Base-by-base conservation (phyloP, 2,329 filamentous ascomycete species). In the Ophiocordyceps camponoti-saundersi region DNA sequence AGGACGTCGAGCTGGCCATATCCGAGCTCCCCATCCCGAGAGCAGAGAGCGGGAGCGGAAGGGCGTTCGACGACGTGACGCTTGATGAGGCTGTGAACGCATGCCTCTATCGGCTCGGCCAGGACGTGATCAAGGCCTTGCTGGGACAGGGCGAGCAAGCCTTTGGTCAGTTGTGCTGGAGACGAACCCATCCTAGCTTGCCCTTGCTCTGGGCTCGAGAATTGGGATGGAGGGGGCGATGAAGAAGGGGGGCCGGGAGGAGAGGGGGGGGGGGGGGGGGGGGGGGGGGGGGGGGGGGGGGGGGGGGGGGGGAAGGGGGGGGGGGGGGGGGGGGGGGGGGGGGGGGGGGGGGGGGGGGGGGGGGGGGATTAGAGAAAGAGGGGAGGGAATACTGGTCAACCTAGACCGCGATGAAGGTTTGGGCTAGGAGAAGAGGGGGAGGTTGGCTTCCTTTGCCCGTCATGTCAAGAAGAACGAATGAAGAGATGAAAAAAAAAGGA, bases 11-110 rank as follows among this genome's bases (percentile, higher is more conserved):
- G 42, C 36, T 50, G 32, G 3, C 23, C n/a, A 20, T 48, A 50
- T 13, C 47, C 45, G 26, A 50, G 43, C 20, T 47, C 41, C 5
- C 46, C 48, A 40, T 50, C 48, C 44, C 47, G 44, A 11, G 46
- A 46, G n/a, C 41, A 43, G 20, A 50, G 36, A n/a, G 48, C 47
- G 5, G 44, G 44, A 16, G 41, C 29, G 4, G 30, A 34, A 11
- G 47, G 44, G 22, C 26, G 42, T 10, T 46, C 23, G 36, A 40
- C 39, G 42, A 23, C 44, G 12, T 39, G n/a, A 26, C 40, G 29
- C 44, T 48, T 48, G 44, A 48, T 32, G 22, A 48, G 32, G 13
- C 39, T 40, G n/a, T 48, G 47, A 6, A 48, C 44, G 29, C 47
- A 48, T 3, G 44, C 47, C 32, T 48, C 47, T 12, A 48, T 46